Conservation (phyloP, 306 rosid species). For the Calophaca sinica region DNA sequence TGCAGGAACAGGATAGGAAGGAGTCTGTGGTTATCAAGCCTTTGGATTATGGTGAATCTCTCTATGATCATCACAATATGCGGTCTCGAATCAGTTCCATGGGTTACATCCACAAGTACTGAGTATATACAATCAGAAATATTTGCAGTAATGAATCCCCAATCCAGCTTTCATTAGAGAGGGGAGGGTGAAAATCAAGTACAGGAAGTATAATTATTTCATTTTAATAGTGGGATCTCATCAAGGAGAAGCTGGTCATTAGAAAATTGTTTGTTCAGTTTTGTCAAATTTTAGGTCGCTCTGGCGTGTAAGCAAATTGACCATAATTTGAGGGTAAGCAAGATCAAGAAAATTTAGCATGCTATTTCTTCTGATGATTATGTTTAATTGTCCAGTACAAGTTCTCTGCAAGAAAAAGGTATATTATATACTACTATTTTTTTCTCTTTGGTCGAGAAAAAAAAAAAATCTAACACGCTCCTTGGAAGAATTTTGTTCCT, state of each 20-base stretch:
- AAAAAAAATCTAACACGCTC: constrained; percentile 2
- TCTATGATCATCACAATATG: constrained; percentile 63
- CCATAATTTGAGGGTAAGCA: constrained; percentile 38
- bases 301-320: constrained; percentile 34
- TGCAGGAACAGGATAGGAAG: constrained; percentile 72
- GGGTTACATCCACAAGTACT: constrained; percentile 59
- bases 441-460: not conserved
- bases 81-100: constrained; percentile 52
- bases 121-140: constrained; percentile 50
- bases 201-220: constrained; percentile 50
- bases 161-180: constrained; percentile 38
- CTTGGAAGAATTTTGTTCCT: not conserved
- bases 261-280: constrained; percentile 39
- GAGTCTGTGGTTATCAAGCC: constrained; percentile 66
- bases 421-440: not conserved
- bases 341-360: constrained; percentile 49
- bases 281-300: constrained; percentile 42
- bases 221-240: constrained; percentile 33
- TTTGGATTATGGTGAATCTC: constrained; percentile 63
- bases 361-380: constrained; percentile 22
- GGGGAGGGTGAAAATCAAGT: constrained; percentile 41
- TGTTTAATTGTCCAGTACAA: constrained; percentile 28
- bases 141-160: constrained; percentile 51
- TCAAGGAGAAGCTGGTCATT: constrained; percentile 43
- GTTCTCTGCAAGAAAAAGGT: constrained; percentile 16